These are phyloP conservation scores for Entomortierella chlamydospora DNA, from an alignment of 192 early-diverging fungal species.

Conservation along the genomic window DNA sequence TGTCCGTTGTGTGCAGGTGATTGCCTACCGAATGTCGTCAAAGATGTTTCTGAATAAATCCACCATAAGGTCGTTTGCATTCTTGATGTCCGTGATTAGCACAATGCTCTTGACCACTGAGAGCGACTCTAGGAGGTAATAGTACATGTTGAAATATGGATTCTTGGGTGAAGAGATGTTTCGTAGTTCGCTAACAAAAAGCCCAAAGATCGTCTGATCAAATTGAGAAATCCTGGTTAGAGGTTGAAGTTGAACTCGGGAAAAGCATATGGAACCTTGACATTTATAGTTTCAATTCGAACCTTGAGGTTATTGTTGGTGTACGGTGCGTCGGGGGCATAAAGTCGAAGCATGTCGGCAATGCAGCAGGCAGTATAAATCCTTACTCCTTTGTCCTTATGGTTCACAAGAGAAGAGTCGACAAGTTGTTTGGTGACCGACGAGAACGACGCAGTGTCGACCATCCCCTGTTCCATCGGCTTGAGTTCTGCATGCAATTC, in stretches of 20 bases:
- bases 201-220: constrained; percentile 79
- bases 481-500: constrained; percentile 79
- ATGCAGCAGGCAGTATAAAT: constrained; percentile 86
- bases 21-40: constrained; percentile 67
- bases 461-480: constrained; percentile 79
- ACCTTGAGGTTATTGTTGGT: constrained; percentile 79
- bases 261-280: too few relatives aligned
- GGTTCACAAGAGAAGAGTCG: constrained; percentile 70
- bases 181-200: constrained; percentile 84
- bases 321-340: constrained; percentile 95
- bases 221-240: too few relatives aligned
- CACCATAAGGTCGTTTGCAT: constrained; percentile 80
- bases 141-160: constrained; percentile 79
- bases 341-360: constrained; percentile 91
- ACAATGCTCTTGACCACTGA: constrained; percentile 86
- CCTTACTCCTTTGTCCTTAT: constrained; percentile 86
- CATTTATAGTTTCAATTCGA: neutral
- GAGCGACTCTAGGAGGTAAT: constrained; percentile 90
- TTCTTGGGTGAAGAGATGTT: constrained; percentile 66
- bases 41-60: constrained; percentile 81
- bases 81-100: constrained; percentile 81
- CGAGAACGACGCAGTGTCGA: constrained; percentile 76
- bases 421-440: constrained; percentile 75
- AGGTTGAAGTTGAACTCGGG: too few relatives aligned
- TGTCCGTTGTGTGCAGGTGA: neutral